Conservation (phyloP, 2,329 filamentous ascomycete species). For the Fusarium acutatum region DNA sequence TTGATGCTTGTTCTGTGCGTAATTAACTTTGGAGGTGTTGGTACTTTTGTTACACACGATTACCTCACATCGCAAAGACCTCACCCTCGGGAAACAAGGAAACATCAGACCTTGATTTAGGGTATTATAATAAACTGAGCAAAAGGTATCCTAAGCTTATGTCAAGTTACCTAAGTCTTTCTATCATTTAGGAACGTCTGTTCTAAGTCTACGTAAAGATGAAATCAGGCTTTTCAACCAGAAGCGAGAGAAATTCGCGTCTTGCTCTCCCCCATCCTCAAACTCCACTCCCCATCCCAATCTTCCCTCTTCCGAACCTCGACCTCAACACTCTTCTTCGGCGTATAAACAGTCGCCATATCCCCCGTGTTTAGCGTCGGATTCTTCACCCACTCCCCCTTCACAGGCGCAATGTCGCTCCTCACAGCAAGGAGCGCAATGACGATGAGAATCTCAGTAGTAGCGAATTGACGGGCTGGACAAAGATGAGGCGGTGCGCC, state of each 20-base stretch:
- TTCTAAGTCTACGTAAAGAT: not conserved
- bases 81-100: rapidly evolving
- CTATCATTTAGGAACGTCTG: rapidly evolving
- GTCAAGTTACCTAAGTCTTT: not conserved
- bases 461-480: conserved; percentile 42
- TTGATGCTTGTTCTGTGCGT: not conserved
- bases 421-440: conserved; percentile 17
- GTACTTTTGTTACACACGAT: not conserved
- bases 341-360: conserved; percentile 10
- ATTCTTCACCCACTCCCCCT: not conserved
- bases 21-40: not conserved
- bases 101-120: rapidly evolving
- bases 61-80: not conserved
- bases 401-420: not conserved
- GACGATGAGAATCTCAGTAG: conserved; percentile 41
- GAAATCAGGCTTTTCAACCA: not conserved
- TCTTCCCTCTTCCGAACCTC: conserved; percentile 1
- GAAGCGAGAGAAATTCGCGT: conserved; percentile 39
- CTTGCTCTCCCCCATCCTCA: conserved; percentile 39
- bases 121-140: not conserved
- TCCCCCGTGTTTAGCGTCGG: conserved; percentile 11
- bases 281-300: conserved; percentile 30
- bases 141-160: not conserved
- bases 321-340: conserved; percentile 25
- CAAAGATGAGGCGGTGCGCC: conserved; percentile 43